Percentiles rank a stretch among this genome's conserved stretches.
Evolutionary conservation across 768 basidiomycete species (phyloP).

Genomic region (Antrodiella citrinella): DNA sequence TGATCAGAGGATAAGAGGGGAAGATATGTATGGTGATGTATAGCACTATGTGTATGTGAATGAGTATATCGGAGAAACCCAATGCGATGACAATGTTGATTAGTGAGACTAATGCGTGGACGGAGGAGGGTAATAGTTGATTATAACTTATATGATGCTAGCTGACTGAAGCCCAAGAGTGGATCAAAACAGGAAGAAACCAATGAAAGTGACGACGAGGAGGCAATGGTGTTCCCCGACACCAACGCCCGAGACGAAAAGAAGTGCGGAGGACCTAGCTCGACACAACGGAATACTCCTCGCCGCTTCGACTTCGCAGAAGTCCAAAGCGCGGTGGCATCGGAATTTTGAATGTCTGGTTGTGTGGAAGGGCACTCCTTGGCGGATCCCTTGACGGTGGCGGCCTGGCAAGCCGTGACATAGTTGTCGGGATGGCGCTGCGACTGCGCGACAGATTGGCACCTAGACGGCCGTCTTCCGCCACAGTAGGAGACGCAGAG

Average conservation of each 20-base stretch:
- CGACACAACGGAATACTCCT: constrained; percentile 6
- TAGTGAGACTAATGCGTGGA: background rate
- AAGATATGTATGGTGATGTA: background rate
- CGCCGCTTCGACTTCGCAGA: constrained; percentile 12
- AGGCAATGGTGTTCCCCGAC: background rate
- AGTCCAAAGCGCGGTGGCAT: constrained; percentile 16
- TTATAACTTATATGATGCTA: constrained; percentile 1
- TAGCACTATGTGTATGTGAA: background rate
- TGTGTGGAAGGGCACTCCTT: constrained; percentile 44
- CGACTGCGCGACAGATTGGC: constrained; percentile 51
- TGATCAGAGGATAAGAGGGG: background rate
- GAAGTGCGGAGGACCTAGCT: background rate
- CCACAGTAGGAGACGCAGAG: constrained; percentile 11
- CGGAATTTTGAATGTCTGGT: constrained; percentile 37
- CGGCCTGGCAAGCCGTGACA: constrained; percentile 5
- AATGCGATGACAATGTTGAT: background rate
- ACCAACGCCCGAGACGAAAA: background rate
- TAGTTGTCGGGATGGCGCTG: constrained; percentile 21
- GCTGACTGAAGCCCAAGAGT: too few relatives aligned
- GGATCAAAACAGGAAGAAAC: background rate
- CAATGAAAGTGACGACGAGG: background rate
- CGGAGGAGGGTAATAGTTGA: background rate
- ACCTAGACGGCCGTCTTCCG: constrained; percentile 43
- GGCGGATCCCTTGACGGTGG: constrained; percentile 32
- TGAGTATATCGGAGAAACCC: background rate